A percentile compares a stretch with the other conserved stretches of the same genome.
Evolutionary conservation across 2,329 filamentous ascomycete genomes (phyloP).

Genomic region (Aspergillus vadensis): DNA sequence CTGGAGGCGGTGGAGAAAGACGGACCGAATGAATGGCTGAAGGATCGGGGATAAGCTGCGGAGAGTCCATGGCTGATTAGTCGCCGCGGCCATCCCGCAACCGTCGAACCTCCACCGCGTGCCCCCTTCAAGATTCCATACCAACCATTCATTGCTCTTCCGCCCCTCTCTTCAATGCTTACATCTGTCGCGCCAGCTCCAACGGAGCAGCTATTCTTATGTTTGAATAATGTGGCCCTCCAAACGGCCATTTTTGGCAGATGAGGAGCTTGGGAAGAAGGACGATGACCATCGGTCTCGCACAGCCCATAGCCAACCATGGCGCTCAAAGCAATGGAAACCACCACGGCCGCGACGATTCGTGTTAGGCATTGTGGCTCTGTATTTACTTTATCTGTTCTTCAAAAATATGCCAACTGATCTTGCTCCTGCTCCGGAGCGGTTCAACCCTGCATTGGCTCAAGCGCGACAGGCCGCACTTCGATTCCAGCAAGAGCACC

Average conservation of each 20-base stretch:
- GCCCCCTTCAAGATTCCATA: background rate
- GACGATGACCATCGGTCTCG: constrained; percentile 61
- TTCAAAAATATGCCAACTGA: constrained; percentile 64
- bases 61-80: constrained; percentile 1
- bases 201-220: constrained; percentile 23
- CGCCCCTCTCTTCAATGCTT: constrained; percentile 14
- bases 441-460: constrained; percentile 31
- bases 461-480: constrained; percentile 18
- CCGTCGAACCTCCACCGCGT: constrained; percentile 8
- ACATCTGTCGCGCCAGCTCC: constrained; percentile 20
- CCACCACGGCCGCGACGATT: constrained; percentile 53
- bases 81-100: constrained; percentile 9
- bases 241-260: constrained; percentile 51
- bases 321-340: constrained; percentile 37
- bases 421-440: constrained; percentile 37
- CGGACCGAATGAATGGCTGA: background rate
- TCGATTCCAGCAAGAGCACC: background rate
- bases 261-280: constrained; percentile 67
- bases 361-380: constrained; percentile 49
- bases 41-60: constrained; percentile 7
- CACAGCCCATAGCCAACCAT: constrained; percentile 28
- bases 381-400: constrained; percentile 63
- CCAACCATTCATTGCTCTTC: background rate
- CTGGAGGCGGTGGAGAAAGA: background rate
- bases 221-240: constrained; percentile 39